These are phyloP conservation scores for Hanseniaspora thailandica DNA, from an alignment of 805 yeast species.

Conservation along the genomic window DNA sequence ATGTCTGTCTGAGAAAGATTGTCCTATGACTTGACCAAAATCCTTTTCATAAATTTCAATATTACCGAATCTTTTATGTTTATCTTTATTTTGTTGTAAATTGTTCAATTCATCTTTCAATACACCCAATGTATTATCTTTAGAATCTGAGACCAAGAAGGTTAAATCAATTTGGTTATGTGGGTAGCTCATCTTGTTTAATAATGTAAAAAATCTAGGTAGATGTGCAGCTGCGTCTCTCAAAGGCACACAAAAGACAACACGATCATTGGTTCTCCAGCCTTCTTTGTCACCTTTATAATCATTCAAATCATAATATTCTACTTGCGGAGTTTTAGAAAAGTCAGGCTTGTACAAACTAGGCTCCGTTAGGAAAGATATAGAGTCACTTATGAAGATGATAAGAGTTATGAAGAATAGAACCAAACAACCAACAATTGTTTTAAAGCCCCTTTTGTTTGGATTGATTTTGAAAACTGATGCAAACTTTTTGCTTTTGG, in stretches of 20 bases:
- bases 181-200: slow-evolving; percentile 72
- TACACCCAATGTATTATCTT: slow-evolving; percentile 72
- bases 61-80: slow-evolving; percentile 58
- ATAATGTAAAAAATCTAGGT: slow-evolving; percentile 77
- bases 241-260: slow-evolving; percentile 75
- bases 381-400: neutral
- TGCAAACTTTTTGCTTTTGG: neutral
- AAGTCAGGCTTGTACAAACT: slow-evolving; percentile 29
- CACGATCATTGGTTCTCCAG: slow-evolving; percentile 68
- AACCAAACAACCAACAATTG: neutral
- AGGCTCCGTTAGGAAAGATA: neutral
- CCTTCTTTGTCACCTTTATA: slow-evolving; percentile 60
- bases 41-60: slow-evolving; percentile 84
- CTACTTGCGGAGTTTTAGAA: slow-evolving; percentile 34
- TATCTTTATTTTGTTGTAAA: slow-evolving; percentile 56
- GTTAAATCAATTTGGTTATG: slow-evolving; percentile 74
- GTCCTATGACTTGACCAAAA: slow-evolving; percentile 88
- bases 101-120: slow-evolving; percentile 45
- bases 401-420: neutral
- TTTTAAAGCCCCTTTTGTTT: neutral
- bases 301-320: slow-evolving; percentile 60
- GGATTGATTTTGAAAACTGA: neutral
- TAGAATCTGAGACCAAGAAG: slow-evolving; percentile 80
- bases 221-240: slow-evolving; percentile 86
- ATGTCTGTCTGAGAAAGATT: slow-evolving; percentile 83